Percentiles rank a stretch among this genome's conserved stretches.
Conservation (phyloP, 2,329 filamentous ascomycete genomes). For the Calcarisporium arbuscula region DNA sequence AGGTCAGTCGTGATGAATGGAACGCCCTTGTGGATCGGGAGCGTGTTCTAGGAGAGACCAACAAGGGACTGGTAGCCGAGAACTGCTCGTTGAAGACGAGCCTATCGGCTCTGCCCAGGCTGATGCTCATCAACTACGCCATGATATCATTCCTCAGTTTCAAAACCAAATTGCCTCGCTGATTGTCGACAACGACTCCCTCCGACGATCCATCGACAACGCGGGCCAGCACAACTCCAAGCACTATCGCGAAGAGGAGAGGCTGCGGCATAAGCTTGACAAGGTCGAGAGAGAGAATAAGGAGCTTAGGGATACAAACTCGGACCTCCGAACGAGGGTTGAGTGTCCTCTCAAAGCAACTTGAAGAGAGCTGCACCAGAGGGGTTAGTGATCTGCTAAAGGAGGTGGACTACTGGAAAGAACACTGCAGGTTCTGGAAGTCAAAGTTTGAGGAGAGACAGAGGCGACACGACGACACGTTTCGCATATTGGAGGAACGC, state of each 20-base stretch:
- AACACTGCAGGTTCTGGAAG: conserved; percentile 24
- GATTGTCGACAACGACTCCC: conserved; percentile 29
- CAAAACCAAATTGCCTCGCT: conserved; percentile 30
- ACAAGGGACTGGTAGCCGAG: conserved; percentile 25
- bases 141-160: conserved; percentile 28
- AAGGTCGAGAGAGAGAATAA: conserved; percentile 30
- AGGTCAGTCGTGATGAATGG: conserved; percentile 30
- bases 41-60: conserved; percentile 26
- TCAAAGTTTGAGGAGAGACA: conserved; percentile 20
- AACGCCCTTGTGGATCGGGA: conserved; percentile 29
- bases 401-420: conserved; percentile 29
- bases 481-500: conserved; percentile 21
- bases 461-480: conserved; percentile 21
- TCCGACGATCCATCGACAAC: conserved; percentile 31
- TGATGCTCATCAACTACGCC: conserved; percentile 26
- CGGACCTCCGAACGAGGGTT: conserved; percentile 25
- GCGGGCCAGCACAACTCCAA: conserved; percentile 22
- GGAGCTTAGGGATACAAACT: conserved; percentile 27
- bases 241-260: conserved; percentile 24
- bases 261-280: conserved; percentile 25
- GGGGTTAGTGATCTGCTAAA: conserved; percentile 25
- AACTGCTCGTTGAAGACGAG: conserved; percentile 27
- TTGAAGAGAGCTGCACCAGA: conserved; percentile 22
- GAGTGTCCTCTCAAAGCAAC: conserved; percentile 26
- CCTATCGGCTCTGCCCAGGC: conserved; percentile 26